Percentiles rank a stretch among this genome's conserved stretches.
These are phyloP conservation scores for Alternaria burnsii DNA, from an alignment of 2,329 filamentous ascomycete species.

Conservation along the genomic window DNA sequence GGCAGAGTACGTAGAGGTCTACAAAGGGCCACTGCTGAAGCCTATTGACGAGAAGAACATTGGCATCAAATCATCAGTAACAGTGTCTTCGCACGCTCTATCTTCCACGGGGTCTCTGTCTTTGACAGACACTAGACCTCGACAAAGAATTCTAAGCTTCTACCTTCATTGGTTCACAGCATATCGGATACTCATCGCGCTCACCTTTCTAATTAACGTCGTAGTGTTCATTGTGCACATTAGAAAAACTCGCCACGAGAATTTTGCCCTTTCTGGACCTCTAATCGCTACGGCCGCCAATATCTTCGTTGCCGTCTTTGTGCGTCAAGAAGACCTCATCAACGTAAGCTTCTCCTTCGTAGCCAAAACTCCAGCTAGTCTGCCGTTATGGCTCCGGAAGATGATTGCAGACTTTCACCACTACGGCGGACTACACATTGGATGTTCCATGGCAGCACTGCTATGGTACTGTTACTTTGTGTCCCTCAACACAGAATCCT, in stretches of 20 bases:
- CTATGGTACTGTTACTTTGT: slow-evolving; percentile 58
- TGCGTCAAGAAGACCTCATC: slow-evolving; percentile 47
- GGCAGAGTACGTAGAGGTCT: neutral
- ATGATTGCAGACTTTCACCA: slow-evolving; percentile 40
- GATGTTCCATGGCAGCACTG: slow-evolving; percentile 40
- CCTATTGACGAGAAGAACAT: neutral
- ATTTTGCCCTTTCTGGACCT: neutral
- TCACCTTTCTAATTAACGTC: slow-evolving; percentile 20
- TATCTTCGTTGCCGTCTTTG: slow-evolving; percentile 39
- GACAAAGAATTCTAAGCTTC: slow-evolving; percentile 4
- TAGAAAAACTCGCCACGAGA: neutral
- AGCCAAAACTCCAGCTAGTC: slow-evolving; percentile 36
- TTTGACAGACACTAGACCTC: neutral
- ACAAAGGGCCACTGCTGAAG: neutral
- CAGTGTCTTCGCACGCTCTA: neutral
- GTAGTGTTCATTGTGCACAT: neutral
- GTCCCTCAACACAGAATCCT: slow-evolving; percentile 39
- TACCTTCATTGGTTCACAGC: slow-evolving; percentile 28
- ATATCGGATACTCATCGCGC: slow-evolving; percentile 25
- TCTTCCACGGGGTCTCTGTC: neutral
- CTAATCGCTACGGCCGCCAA: slow-evolving; percentile 47
- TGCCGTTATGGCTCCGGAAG: slow-evolving; percentile 37
- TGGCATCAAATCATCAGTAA: neutral
- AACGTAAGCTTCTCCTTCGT: slow-evolving; percentile 39
- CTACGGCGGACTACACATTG: slow-evolving; percentile 48